Conservation (phyloP, 108 stramenopile genomes). For the Skeletonema grethae region DNA sequence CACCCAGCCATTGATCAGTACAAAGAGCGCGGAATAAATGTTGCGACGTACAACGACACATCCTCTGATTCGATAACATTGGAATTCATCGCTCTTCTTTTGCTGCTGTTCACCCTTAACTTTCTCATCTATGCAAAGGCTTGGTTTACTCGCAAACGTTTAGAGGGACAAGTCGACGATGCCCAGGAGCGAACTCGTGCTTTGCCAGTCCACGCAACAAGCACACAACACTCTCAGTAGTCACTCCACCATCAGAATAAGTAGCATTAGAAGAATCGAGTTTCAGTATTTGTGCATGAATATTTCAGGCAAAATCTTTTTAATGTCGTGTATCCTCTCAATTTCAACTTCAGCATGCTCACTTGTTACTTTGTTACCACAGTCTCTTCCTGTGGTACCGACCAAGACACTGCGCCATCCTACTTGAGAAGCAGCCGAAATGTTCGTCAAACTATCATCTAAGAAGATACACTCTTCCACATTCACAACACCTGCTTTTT, state of each 20-base stretch:
- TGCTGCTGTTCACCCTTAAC: no score
- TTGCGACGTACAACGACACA: conserved; percentile 5
- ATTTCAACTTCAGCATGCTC: conserved; percentile 65
- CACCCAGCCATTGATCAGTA: conserved; percentile 8
- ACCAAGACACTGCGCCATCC: conserved; percentile 68
- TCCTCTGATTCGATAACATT: no score
- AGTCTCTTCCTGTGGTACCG: conserved; percentile 58
- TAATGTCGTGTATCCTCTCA: conserved; percentile 59
- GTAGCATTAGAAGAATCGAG: no score
- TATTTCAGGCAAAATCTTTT: conserved; percentile 53
- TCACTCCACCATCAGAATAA: no score
- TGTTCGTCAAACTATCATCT: conserved; percentile 63
- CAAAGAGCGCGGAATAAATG: conserved; percentile 15
- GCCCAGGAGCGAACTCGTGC: no score
- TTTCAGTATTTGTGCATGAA: conserved; percentile 17
- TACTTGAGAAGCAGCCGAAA: conserved; percentile 50
- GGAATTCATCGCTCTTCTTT: no score
- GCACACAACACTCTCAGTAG: no score
- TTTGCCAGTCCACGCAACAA: no score
- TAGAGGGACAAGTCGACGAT: no score
- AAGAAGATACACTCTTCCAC: conserved; percentile 62
- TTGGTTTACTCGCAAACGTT: no score
- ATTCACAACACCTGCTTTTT: conserved; percentile 50
- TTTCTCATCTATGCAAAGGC: no score
- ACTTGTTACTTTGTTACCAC: conserved; percentile 41